Evolutionary conservation across 176 grass and related monocot genomes (phyloP).

Genomic region (Eleusine coracana): DNA sequence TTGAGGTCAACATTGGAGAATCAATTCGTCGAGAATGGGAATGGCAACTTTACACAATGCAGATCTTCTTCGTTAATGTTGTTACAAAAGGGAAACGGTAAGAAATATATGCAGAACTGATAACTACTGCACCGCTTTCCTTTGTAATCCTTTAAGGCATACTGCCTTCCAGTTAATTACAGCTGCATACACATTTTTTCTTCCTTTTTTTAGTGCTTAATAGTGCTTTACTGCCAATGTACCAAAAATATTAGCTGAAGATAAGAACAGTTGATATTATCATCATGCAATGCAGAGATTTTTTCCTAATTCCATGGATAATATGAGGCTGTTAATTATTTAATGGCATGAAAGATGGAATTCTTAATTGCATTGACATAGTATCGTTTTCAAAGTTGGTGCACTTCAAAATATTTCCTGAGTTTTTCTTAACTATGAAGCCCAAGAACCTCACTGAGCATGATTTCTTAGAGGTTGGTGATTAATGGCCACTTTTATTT

Average conservation of each 20-base stretch:
- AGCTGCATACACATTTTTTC: conserved; percentile 7
- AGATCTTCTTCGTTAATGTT: conserved; percentile 54
- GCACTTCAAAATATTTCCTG: background rate
- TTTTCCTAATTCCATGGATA: background rate
- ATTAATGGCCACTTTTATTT: conserved; percentile 22
- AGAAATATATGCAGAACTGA: conserved; percentile 9
- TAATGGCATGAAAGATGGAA: background rate
- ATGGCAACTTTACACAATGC: conserved; percentile 69
- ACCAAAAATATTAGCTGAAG: background rate
- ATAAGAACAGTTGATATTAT: background rate
- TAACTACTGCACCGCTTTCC: background rate
- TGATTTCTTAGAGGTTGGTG: background rate
- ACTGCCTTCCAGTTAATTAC: background rate
- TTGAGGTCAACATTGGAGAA: conserved; percentile 48
- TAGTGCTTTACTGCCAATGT: too few species aligned
- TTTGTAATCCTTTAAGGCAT: background rate
- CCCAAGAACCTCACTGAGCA: conserved; percentile 2
- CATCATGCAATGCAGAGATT: background rate
- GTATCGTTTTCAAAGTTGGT: conserved; percentile 16
- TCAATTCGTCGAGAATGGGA: conserved; percentile 50
- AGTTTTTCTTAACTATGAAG: background rate
- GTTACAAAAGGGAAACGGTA: conserved; percentile 73
- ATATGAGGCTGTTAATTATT: conserved; percentile 15
- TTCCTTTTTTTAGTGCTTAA: background rate
- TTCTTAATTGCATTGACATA: background rate